These are phyloP conservation scores for Elaeis guineensis DNA, from an alignment of 176 grass and related monocot species.

Conservation along the genomic window DNA sequence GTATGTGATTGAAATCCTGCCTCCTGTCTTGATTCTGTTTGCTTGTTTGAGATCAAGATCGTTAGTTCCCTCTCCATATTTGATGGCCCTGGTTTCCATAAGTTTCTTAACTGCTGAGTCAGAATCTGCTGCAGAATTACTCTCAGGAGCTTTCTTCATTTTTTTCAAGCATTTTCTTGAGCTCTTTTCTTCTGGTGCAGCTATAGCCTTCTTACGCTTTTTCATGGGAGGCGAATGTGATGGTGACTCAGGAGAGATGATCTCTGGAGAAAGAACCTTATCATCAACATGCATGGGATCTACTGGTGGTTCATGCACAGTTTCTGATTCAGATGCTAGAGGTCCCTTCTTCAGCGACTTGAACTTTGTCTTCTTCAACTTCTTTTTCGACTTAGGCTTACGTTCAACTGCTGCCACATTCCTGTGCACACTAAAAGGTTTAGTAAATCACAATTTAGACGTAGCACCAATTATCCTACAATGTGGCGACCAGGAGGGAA, in stretches of 20 bases:
- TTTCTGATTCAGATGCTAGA: constrained; percentile 59
- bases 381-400: constrained; percentile 76
- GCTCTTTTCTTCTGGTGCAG: constrained; percentile 42
- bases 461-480: too few species aligned
- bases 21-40: constrained; percentile 38
- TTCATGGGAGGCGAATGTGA: constrained; percentile 38
- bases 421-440: too few species aligned
- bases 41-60: constrained; percentile 38
- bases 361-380: constrained; percentile 72
- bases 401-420: neutral
- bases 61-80: constrained; percentile 33
- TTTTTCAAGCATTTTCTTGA: constrained; percentile 56
- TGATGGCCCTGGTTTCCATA: constrained; percentile 31
- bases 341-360: constrained; percentile 77
- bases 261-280: constrained; percentile 58
- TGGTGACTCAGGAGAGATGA: constrained; percentile 54
- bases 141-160: constrained; percentile 54
- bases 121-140: constrained; percentile 30
- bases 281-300: constrained; percentile 70
- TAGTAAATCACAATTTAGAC: too few species aligned
- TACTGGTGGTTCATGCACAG: constrained; percentile 35
- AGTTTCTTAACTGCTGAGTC: constrained; percentile 37
- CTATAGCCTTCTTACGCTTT: constrained; percentile 55
- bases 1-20: constrained; percentile 43
- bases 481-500: too few species aligned